A percentile compares a stretch with the other conserved stretches of the same genome.
Conservation (phyloP, 176 grass and related monocot species). For the Zoysia pacifica region DNA sequence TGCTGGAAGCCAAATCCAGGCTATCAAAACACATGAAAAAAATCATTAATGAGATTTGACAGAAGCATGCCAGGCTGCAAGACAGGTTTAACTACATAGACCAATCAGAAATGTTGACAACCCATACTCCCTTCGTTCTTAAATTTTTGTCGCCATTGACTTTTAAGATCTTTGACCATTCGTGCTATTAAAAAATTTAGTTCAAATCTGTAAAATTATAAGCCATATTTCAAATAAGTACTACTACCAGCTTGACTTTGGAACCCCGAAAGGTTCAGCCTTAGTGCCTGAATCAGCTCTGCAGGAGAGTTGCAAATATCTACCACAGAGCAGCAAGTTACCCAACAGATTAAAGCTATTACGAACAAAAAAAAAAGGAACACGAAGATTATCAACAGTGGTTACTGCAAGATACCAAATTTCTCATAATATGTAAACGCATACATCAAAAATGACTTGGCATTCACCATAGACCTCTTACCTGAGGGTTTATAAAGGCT, state of each 20-base stretch:
- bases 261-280: no score
- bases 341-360: no score
- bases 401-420: background rate
- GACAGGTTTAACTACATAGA: background rate
- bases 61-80: background rate
- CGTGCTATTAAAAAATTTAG: no score
- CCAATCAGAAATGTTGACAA: background rate
- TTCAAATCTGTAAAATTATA: no score
- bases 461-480: slow-evolving; percentile 7
- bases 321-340: no score
- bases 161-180: no score
- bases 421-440: background rate
- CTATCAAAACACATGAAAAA: slow-evolving; percentile 36
- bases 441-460: background rate
- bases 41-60: background rate
- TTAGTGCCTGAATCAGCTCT: no score
- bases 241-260: no score
- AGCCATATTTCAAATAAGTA: no score
- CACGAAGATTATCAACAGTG: background rate
- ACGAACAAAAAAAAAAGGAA: background rate
- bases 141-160: no score
- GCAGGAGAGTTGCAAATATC: no score
- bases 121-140: no score
- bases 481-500: slow-evolving; percentile 82
- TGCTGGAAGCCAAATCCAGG: slow-evolving; percentile 95